Percentiles rank a stretch among this genome's conserved stretches.
phyloP scores from a whole-genome alignment of 78 protist genomes.

The Dictyostelium firmibasis region DNA sequence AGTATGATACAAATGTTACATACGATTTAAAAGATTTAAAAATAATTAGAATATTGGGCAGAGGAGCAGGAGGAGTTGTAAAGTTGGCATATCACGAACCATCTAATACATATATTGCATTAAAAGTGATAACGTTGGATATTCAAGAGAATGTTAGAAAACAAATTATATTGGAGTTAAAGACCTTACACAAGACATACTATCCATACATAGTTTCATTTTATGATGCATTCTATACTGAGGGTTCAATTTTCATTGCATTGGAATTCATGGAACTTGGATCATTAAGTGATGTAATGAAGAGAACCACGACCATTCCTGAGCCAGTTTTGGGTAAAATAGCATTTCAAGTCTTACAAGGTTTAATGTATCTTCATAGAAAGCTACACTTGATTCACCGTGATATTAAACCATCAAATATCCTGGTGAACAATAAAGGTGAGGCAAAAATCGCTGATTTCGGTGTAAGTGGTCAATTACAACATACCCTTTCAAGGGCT shows the following conservation, averaged over 20 bases:
- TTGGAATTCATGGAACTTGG: conserved; percentile 85
- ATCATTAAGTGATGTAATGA: conserved; percentile 50
- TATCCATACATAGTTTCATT: conserved; percentile 75
- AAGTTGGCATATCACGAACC: conserved; percentile 73
- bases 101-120: conserved; percentile 54
- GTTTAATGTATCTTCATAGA: conserved; percentile 83
- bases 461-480: conserved; percentile 88
- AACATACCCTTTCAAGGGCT: conserved; percentile 71
- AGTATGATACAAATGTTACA: conserved; percentile 9
- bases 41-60: conserved; percentile 51
- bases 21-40: conserved; percentile 74
- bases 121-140: conserved; percentile 81
- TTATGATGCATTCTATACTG: conserved; percentile 87
- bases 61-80: conserved; percentile 83
- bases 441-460: conserved; percentile 90
- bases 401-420: conserved; percentile 88
- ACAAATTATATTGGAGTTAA: conserved; percentile 84
- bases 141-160: conserved; percentile 78
- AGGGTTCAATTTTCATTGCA: conserved; percentile 77
- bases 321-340: conserved; percentile 67
- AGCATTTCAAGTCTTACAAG: conserved; percentile 75
- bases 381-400: conserved; percentile 81
- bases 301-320: conserved; percentile 28
- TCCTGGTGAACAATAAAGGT: conserved; percentile 72
- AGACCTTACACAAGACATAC: conserved; percentile 77